These are phyloP conservation scores for Boletus pseudopeckii DNA, from an alignment of 768 basidiomycete species.

Conservation along the genomic window DNA sequence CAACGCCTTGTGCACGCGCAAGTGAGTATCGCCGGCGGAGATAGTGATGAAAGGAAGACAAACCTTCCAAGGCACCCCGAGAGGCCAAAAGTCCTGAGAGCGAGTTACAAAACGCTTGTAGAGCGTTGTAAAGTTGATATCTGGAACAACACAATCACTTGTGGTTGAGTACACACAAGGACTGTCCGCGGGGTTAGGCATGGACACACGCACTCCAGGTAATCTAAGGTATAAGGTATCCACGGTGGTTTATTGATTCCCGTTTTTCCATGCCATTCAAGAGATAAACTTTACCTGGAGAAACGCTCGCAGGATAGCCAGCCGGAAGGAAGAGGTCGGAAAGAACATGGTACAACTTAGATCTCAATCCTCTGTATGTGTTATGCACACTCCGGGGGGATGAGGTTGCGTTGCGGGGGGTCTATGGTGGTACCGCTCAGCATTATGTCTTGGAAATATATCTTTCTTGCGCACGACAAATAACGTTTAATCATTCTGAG, in stretches of 20 bases:
- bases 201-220: conserved; percentile 42
- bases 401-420: not conserved
- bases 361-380: not conserved
- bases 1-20: conserved; percentile 45
- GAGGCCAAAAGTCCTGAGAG: conserved; percentile 61
- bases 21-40: not conserved
- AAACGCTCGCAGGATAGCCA: conserved; percentile 59
- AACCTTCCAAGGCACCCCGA: conserved; percentile 66
- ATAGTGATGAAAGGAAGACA: not conserved
- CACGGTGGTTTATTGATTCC: not conserved
- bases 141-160: conserved; percentile 31
- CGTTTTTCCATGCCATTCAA: not conserved
- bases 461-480: not conserved
- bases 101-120: conserved; percentile 71
- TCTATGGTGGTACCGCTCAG: conserved; percentile 10
- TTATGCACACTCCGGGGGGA: not conserved
- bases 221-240: conserved; percentile 41
- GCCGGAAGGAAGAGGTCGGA: conserved; percentile 53
- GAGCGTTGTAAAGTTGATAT: conserved; percentile 62
- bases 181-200: not conserved
- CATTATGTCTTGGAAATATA: not conserved
- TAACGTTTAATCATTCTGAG: not conserved
- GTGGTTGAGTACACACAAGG: conserved; percentile 4
- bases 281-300: conserved; percentile 43
- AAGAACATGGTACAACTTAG: conserved; percentile 16